These are phyloP conservation scores for Phytophthora sojae DNA, from an alignment of 352 stramenopile species.

Conservation along the genomic window DNA sequence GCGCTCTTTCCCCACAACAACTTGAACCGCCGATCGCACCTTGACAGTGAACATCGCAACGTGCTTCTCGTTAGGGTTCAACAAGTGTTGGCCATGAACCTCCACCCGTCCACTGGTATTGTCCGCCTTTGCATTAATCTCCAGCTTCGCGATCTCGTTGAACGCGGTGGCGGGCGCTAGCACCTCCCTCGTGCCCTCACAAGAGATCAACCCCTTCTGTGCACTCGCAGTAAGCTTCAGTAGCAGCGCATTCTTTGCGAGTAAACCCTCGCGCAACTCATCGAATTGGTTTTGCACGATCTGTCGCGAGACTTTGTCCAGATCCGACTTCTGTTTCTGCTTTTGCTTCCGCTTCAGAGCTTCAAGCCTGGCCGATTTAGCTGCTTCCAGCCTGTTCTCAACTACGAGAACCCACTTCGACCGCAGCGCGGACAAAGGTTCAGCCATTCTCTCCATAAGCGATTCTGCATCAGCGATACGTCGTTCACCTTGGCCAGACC, in stretches of 20 bases:
- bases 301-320: not conserved
- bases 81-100: not conserved
- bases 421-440: not conserved
- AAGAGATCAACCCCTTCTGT: not conserved
- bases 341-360: not conserved
- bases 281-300: not conserved
- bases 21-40: not conserved
- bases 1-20: not conserved
- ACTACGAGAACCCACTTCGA: not conserved
- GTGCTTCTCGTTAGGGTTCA: not conserved
- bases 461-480: too few species aligned
- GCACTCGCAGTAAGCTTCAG: not conserved
- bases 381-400: not conserved
- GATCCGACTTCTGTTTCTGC: not conserved
- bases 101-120: not conserved
- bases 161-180: not conserved
- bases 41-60: not conserved
- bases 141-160: not conserved
- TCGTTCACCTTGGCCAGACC: not conserved
- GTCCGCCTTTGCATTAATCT: not conserved
- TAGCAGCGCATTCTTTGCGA: not conserved
- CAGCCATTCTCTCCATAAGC: not conserved
- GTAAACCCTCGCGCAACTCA: not conserved
- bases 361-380: not conserved
- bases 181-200: not conserved